phyloP scores from a whole-genome alignment of 176 grass and related monocot species.

The Zoysia pacifica region DNA sequence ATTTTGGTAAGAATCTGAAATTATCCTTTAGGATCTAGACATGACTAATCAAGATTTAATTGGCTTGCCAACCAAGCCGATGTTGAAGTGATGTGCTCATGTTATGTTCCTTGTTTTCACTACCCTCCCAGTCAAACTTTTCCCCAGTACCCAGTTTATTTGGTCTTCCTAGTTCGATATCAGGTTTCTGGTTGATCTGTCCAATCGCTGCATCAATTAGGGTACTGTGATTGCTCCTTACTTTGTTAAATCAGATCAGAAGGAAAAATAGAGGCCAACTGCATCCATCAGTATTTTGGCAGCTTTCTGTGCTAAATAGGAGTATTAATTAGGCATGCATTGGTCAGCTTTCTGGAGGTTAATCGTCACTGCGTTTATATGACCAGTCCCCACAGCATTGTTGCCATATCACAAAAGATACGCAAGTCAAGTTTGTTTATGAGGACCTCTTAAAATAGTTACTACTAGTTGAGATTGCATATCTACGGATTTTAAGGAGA shows the following conservation, averaged over 20 bases:
- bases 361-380: slow-evolving; percentile 26
- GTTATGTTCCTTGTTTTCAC: slow-evolving; percentile 28
- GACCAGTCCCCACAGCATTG: background rate
- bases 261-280: background rate
- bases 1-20: background rate
- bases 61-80: background rate
- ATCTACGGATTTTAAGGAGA: background rate
- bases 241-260: background rate
- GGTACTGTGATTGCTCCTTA: background rate
- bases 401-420: background rate
- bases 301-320: background rate
- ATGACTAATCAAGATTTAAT: slow-evolving; percentile 7
- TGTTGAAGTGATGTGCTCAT: background rate
- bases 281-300: background rate
- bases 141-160: background rate
- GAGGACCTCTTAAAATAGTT: background rate
- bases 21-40: slow-evolving; percentile 1
- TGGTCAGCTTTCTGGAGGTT: slow-evolving; percentile 10
- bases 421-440: background rate
- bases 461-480: background rate
- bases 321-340: slow-evolving; percentile 25
- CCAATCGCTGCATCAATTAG: slow-evolving; percentile 6
- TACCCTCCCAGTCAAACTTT: background rate
- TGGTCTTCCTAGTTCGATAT: background rate
- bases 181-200: slow-evolving; percentile 13